Conservation (phyloP, 768 basidiomycete genomes). For the Clathrus columnatus region DNA sequence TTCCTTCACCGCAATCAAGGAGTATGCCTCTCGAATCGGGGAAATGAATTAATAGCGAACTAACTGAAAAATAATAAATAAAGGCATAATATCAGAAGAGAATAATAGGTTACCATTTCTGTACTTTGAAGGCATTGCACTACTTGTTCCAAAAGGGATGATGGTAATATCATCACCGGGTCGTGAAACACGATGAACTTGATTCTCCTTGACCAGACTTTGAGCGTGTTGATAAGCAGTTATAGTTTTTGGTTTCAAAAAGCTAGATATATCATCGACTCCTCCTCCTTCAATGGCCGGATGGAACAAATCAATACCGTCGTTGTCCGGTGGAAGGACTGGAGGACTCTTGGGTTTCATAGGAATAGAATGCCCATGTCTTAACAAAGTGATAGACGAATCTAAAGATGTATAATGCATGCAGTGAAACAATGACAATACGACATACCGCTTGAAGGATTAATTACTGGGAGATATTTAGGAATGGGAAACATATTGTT, state of each 20-base stretch:
- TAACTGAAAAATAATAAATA: constrained; percentile 37
- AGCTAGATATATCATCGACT: neutral
- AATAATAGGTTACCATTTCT: constrained; percentile 58
- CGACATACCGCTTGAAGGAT: constrained; percentile 28
- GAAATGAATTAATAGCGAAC: constrained; percentile 67
- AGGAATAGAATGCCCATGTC: constrained; percentile 30
- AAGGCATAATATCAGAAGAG: neutral
- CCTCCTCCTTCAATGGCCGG: constrained; percentile 14
- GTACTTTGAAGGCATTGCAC: constrained; percentile 76
- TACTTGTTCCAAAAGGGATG: constrained; percentile 81
- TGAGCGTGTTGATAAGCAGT: constrained; percentile 13
- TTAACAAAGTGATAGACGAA: constrained; percentile 25
- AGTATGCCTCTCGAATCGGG: constrained; percentile 66
- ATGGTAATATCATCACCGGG: constrained; percentile 60
- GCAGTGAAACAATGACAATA: neutral
- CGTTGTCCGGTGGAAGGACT: constrained; percentile 21
- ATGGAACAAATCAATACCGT: constrained; percentile 25
- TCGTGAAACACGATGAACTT: neutral
- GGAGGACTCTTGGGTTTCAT: constrained; percentile 44
- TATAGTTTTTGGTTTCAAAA: constrained; percentile 1
- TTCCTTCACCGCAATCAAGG: constrained; percentile 90
- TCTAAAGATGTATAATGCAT: neutral
- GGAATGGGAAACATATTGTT: constrained; percentile 64
- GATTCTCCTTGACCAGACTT: constrained; percentile 33
- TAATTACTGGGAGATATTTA: constrained; percentile 36